A percentile compares a stretch with the other conserved stretches of the same genome.
Evolutionary conservation across 331 rosid species (phyloP).

Genomic region (Spiraea crenata): DNA sequence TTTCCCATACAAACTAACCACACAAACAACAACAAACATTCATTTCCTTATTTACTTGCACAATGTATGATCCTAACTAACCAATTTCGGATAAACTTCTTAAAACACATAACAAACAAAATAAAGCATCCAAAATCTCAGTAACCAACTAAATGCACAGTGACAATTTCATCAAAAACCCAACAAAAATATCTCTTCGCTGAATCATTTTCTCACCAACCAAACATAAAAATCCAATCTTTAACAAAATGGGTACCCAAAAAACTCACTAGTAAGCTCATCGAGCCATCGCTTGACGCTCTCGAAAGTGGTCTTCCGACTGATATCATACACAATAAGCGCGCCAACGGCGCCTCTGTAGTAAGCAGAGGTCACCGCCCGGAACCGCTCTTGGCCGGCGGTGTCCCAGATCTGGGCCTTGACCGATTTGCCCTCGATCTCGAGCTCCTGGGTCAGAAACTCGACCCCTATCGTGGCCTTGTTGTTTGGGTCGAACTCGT

Average conservation of each 20-base stretch:
- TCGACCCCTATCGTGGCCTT: slow-evolving; percentile 65
- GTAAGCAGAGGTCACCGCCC: slow-evolving; percentile 65
- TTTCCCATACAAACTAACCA: neutral
- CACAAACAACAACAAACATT: neutral
- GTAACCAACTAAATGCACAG: neutral
- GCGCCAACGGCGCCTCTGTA: slow-evolving; percentile 62
- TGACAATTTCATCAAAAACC: neutral
- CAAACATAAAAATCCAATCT: neutral
- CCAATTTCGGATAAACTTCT: neutral
- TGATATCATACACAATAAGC: slow-evolving; percentile 53
- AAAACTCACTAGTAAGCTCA: slow-evolving; percentile 43
- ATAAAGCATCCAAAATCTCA: neutral
- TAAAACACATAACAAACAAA: too few species aligned
- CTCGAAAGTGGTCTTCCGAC: slow-evolving; percentile 42
- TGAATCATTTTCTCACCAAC: neutral
- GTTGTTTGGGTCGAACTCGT: slow-evolving; percentile 54
- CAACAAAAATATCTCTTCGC: neutral
- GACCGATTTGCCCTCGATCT: slow-evolving; percentile 50
- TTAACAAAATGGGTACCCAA: neutral
- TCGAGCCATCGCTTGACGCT: slow-evolving; percentile 65
- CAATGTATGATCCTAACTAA: slow-evolving; percentile 1
- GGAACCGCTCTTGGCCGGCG: slow-evolving; percentile 61
- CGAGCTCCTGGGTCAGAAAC: slow-evolving; percentile 56
- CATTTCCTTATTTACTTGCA: neutral
- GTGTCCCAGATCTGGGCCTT: slow-evolving; percentile 79